Evolutionary conservation across 805 yeast species (phyloP), one percentile per base, ranked within the genome.

Genomic region (Cyberlindnera mississippiensis): DNA sequence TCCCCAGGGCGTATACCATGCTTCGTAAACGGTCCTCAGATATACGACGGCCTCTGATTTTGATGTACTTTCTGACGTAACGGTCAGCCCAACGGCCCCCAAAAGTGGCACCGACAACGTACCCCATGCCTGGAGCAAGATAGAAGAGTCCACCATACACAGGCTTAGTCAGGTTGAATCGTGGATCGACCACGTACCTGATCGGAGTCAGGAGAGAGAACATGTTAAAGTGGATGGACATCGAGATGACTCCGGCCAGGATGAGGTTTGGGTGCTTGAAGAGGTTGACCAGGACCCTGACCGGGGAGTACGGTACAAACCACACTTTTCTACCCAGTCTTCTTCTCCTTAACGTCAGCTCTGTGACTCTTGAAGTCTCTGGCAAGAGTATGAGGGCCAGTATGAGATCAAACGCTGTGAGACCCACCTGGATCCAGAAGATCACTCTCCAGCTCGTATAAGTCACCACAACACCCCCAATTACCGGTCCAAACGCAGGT

Each of bases 121-220:
- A 75, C 0, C 84, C 84, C n/a, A 58, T 12, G 1, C 82, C 82
- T 0, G 82, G 81, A 4, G 82, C 72, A 4, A 78, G 54, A 49
- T 77, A 78, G 50, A 78, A 76, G 16, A 78, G 56, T 0, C 78
- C 71, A 31, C 78, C 75, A 43, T 66, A 67, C 2, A 78, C 52
- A 0, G 83, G 82, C 15, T 67, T 51, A 0, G 62, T 63, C 24
- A 78, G 57, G 32, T 70, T 51, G 59, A 76, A 78, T 41, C 82
- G 53, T 4, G 82, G 82, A 50, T 76, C 76, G 40, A 78, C 68
- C 9, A 77, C 77, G 33, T 70, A 66, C 48, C 81, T 56, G 33
- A 78, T 76, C 1, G 83, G 83, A 0, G 82, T 77, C 39, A 75
- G 56, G 15, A 76, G 49, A 4, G 68, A 56, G 51, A 71, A 76